Evolutionary conservation across 805 yeast species (phyloP).

Genomic region (Candida dendrica): DNA sequence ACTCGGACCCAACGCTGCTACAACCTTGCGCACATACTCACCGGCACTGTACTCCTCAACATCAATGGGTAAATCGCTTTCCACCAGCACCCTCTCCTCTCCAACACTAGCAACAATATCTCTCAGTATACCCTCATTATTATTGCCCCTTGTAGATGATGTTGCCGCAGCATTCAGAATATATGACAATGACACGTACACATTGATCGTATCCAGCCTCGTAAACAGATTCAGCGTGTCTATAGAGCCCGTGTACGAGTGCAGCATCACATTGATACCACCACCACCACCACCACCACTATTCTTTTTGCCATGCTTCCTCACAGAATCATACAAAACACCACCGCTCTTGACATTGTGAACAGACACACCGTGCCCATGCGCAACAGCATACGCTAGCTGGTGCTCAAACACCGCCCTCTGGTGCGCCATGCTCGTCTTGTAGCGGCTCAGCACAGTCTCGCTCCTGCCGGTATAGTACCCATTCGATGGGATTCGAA

Average conservation of each 20-base stretch:
- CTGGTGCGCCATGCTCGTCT: conserved; percentile 67
- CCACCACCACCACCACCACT: no score
- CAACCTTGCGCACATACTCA: neutral
- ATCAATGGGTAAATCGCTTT: neutral
- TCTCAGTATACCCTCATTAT: no score
- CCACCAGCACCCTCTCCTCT: neutral
- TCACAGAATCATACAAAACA: conserved; percentile 3
- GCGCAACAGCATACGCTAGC: neutral
- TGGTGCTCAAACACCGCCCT: conserved; percentile 31
- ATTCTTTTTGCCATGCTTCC: conserved; percentile 1
- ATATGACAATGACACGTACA: neutral
- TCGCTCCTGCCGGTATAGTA: neutral
- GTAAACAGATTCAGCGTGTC: conserved; percentile 36
- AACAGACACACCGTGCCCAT: neutral
- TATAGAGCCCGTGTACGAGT: conserved; percentile 78
- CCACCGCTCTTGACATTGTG: neutral
- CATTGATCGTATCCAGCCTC: neutral
- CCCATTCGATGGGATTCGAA: conserved; percentile 47
- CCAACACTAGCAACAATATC: conserved; percentile 24
- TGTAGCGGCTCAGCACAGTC: conserved; percentile 32
- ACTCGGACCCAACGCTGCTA: neutral
- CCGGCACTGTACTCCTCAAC: neutral
- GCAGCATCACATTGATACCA: conserved; percentile 43
- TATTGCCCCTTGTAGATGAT: no score
- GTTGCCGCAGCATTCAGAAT: no score